Evolutionary conservation across 1,139 yeast species (phyloP), one percentile per base, ranked within the genome.

Genomic region (Chernovozyma sophiae-reginae): DNA sequence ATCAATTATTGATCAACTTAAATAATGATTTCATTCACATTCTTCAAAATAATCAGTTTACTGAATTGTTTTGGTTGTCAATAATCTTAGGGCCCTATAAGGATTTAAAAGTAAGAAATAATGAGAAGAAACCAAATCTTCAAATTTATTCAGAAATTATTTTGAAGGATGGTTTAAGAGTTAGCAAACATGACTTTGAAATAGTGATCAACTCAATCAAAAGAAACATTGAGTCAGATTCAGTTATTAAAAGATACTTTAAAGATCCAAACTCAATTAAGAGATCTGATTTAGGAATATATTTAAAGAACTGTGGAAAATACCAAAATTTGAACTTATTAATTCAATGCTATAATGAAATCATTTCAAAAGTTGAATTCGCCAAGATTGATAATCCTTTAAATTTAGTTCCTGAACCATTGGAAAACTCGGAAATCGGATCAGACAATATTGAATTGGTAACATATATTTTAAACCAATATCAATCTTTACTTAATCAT

Each of bases 161-260:
- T 4, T 55, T 52, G 27, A 72, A 79, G 45, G 89, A 85, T 40
- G 92, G 95, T 0, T 58, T 90, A 30, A 81, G 83, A 49, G 69
- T 81, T 40, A 79, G 89, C 13, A 74, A 75, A 36, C 57, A 60
- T 31, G 82, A 80, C 30, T 77, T 78, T 12, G 78, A 72, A 3
- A 58, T 68, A 11, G 74, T 79, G 1, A 56, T 77, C 1, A 59
- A 64, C 30, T 58, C 78, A 16, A 52, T 60, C 15, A 46, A 45
- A 14, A 40, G 53, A 25, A 37, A 51, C 14, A 44, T 41, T 3
- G 37, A 38, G 1, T 45, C 58, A 2, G 34, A 43, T 17, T 41
- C 43, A 1, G 35, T 52, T 2, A 32, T 60, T 8, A 37, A 39
- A 5, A 33, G 34, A 6, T 47, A 47, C 28, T 51, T 66, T 35